Conservation (phyloP, 169 alveolate genomes). For the Eimeria sp. region DNA sequence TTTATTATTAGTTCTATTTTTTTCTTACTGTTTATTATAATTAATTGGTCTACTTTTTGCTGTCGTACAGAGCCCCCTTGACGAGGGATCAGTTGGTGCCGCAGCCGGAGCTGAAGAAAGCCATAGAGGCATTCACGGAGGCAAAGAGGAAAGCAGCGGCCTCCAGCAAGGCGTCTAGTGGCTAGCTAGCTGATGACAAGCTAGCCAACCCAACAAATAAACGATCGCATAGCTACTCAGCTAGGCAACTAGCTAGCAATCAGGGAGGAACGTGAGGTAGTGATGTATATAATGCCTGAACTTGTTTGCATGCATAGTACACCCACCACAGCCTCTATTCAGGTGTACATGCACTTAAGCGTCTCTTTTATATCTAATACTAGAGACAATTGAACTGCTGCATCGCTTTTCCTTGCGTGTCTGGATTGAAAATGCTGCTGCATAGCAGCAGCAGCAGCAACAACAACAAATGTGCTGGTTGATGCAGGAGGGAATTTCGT, state of each 20-base stretch:
- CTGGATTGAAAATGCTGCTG: background rate
- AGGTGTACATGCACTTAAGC: background rate
- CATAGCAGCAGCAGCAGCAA: background rate
- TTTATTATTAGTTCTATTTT: background rate
- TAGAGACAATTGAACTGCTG: background rate
- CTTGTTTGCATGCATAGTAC: background rate
- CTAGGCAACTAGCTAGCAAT: background rate
- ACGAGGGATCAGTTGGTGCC: slow-evolving; percentile 93
- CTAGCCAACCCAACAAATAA: too few species aligned
- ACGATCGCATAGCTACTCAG: too few species aligned
- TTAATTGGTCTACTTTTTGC: background rate
- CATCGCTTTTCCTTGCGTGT: background rate
- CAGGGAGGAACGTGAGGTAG: background rate
- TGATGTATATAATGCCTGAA: too few species aligned
- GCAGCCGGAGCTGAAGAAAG: slow-evolving; percentile 92
- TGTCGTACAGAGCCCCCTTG: slow-evolving; percentile 88
- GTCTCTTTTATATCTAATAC: background rate
- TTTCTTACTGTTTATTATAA: too few species aligned
- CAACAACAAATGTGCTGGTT: background rate
- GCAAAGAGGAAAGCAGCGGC: slow-evolving; percentile 8
- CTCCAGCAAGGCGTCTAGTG: background rate
- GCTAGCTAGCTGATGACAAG: background rate
- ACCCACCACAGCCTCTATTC: background rate
- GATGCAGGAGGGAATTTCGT: slow-evolving; percentile 3
- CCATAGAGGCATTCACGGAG: slow-evolving; percentile 84